Percentiles rank a stretch among this genome's conserved stretches.
These are phyloP conservation scores for Plasmodium malariae DNA, from an alignment of 169 alveolate genomes.

Conservation along the genomic window DNA sequence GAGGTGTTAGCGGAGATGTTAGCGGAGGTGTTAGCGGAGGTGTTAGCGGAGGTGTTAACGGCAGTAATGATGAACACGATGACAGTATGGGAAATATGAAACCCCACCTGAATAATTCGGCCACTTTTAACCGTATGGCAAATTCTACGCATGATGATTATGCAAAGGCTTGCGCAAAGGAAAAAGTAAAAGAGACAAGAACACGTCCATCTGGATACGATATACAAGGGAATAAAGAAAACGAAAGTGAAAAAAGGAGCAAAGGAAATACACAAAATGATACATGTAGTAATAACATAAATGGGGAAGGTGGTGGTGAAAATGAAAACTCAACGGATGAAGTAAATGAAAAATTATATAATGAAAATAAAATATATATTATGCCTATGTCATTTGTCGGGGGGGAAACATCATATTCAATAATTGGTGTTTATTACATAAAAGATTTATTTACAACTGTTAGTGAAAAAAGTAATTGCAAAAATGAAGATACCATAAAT, in stretches of 20 bases:
- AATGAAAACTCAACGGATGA: conserved; percentile 1
- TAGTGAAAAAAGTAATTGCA: neutral
- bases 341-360: conserved; percentile 18
- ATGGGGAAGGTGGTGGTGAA: neutral
- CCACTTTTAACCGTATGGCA: too few species aligned
- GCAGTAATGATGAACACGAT: too few species aligned
- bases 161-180: too few species aligned
- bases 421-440: conserved; percentile 50
- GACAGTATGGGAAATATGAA: too few species aligned
- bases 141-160: too few species aligned
- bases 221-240: too few species aligned
- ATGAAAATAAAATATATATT: conserved; percentile 20
- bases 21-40: neutral
- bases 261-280: neutral
- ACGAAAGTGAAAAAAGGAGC: neutral
- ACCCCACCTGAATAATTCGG: too few species aligned
- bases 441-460: neutral
- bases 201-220: neutral
- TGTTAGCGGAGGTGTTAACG: neutral
- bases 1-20: neutral
- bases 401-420: conserved; percentile 68
- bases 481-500: neutral
- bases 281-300: neutral
- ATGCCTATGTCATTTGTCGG: conserved; percentile 74
- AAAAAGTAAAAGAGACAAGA: too few species aligned